Conservation (phyloP, 176 grass and related monocot species). For the Thalia dealbata region DNA sequence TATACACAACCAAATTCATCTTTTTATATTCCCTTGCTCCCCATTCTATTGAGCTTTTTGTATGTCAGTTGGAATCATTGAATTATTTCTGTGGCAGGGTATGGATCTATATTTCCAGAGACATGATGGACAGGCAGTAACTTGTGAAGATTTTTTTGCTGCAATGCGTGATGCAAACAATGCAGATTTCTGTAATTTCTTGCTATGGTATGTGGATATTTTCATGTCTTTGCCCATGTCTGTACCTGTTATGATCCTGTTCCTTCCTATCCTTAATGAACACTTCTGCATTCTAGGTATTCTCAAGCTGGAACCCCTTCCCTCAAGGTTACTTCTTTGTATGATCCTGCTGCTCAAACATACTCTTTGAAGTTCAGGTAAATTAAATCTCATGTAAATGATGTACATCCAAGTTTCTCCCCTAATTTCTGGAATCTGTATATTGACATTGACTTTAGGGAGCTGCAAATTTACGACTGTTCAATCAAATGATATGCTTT, state of each 20-base stretch:
- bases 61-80: conserved; percentile 11
- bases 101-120: conserved; percentile 99
- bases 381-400: background rate
- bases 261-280: conserved; percentile 9
- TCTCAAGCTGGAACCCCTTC: conserved; percentile 79
- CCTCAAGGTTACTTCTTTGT: conserved; percentile 63
- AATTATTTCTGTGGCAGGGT: conserved; percentile 35
- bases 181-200: conserved; percentile 68
- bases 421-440: background rate
- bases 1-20: background rate
- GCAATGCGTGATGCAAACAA: conserved; percentile 99
- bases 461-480: background rate
- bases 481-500: background rate
- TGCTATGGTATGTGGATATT: conserved; percentile 74
- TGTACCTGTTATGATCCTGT: conserved; percentile 7
- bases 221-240: conserved; percentile 4
- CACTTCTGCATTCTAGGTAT: conserved; percentile 53
- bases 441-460: background rate
- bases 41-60: conserved; percentile 2
- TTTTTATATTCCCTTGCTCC: conserved; percentile 7
- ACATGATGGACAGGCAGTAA: conserved; percentile 95
- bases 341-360: conserved; percentile 49
- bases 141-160: conserved; percentile 92
- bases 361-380: conserved; percentile 88
- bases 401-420: background rate